Evolutionary conservation across 2,329 filamentous ascomycete genomes (phyloP), one percentile per base, ranked within the genome.

Genomic region (Parasarocladium wereldwijsianum): DNA sequence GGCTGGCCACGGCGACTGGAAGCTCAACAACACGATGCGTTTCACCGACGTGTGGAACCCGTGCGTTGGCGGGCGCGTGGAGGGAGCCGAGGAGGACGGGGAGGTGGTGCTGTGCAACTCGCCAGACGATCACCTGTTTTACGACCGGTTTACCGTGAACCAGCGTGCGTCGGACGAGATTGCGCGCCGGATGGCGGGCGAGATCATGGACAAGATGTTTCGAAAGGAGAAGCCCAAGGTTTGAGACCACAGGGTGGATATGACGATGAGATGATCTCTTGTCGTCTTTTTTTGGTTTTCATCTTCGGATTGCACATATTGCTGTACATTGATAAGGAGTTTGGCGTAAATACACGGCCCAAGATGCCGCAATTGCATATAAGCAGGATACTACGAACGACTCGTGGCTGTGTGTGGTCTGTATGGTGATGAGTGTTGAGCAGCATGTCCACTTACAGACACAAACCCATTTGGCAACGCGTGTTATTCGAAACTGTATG

Each of bases 121-220:
- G 3, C 60, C 60, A 2, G 46, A 60, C 10, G 50, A 60, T 9
- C 61, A 66, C 35, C 47, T 73, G 3, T 72, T 69, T 43, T 63
- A 59, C 44, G 63, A 65, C 28, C 50, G 54, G 1, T 68, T 67
- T 24, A 62, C 53, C 1, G 45, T 70, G 5, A 43, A 41, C 19
- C 46, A 52, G 32, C 42, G 47, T n/a, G 51, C 51, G 8, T 42
- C 41, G 14, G 35, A 40, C 26, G 38, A 38, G 6, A 34, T 46
- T 6, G 39, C 39, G 2, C 34, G 36, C 24, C 21, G 28, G 15
- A 36, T 42, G 19, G 34, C 39, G 12, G 30, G 37, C 8, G 34
- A 38, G 2, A 34, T 50, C 3, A 31, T 37, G 17, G 33, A 42
- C 17, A 5, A 6, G 9, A 30, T 30, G 28, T 30, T 30, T 21